phyloP scores from a whole-genome alignment of 1,284 basidiomycete species.

The Takashimella koratensis region DNA sequence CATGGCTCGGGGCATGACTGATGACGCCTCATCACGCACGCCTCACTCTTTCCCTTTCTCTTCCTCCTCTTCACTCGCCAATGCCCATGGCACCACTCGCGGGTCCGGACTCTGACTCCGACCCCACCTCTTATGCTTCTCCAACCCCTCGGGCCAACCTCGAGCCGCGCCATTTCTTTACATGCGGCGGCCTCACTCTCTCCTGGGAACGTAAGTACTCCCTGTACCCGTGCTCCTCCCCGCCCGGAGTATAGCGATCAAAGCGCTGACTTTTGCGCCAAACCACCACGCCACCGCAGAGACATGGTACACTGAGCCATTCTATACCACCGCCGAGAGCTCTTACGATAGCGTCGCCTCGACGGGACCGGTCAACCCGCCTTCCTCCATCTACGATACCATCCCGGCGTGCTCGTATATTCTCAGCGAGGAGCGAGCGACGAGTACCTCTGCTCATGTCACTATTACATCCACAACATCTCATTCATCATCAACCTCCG shows the following conservation, averaged over 20 bases:
- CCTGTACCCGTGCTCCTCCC: not conserved
- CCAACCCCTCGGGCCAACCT: no score
- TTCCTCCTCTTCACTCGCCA: no score
- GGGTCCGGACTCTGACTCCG: no score
- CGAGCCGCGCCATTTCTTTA: slow-evolving; percentile 22
- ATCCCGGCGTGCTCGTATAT: slow-evolving; percentile 7
- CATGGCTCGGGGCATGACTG: no score
- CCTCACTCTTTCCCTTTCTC: no score
- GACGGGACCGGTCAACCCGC: slow-evolving; percentile 32
- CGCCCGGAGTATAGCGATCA: not conserved
- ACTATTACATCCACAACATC: not conserved
- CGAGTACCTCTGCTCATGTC: not conserved
- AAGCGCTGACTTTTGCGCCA: not conserved
- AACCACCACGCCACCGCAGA: slow-evolving; percentile 1
- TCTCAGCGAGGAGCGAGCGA: not conserved
- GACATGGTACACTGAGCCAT: slow-evolving; percentile 36
- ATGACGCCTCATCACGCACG: no score
- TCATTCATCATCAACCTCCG: not conserved
- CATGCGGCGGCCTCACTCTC: slow-evolving; percentile 20
- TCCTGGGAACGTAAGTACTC: slow-evolving; percentile 18
- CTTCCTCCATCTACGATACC: slow-evolving; percentile 18
- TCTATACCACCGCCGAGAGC: slow-evolving; percentile 23
- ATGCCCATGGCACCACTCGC: no score
- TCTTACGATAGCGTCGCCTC: slow-evolving; percentile 32
- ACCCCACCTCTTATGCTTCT: no score